A percentile compares a stretch with the other conserved stretches of the same genome.
These are phyloP conservation scores for Xanthoconium separans DNA, from an alignment of 1,284 basidiomycete genomes.

Conservation along the genomic window DNA sequence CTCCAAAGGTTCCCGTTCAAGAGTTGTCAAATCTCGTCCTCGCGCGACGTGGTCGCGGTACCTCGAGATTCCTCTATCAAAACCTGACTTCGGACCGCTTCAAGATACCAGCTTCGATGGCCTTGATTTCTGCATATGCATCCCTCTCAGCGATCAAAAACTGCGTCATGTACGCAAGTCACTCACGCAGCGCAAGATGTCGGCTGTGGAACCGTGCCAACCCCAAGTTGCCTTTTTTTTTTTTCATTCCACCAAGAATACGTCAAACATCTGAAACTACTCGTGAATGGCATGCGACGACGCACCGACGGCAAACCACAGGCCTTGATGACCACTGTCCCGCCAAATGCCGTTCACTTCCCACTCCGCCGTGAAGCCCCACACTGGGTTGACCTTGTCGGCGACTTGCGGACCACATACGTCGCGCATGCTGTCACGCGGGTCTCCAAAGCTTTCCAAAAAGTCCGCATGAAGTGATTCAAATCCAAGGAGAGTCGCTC, in stretches of 20 bases:
- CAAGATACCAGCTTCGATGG: slow-evolving; percentile 31
- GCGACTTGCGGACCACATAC: slow-evolving; percentile 40
- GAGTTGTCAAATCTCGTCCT: background rate
- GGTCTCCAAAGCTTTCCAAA: slow-evolving; percentile 29
- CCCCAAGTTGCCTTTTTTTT: slow-evolving; percentile 36
- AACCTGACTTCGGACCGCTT: slow-evolving; percentile 23
- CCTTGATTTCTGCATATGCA: slow-evolving; percentile 31
- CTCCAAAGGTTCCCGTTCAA: background rate
- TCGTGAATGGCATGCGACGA: background rate
- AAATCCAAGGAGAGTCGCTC: too few species aligned
- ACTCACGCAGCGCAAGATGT: slow-evolving; percentile 38
- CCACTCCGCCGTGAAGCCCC: slow-evolving; percentile 47
- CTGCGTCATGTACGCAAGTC: background rate
- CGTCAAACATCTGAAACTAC: background rate
- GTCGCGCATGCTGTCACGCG: slow-evolving; percentile 33
- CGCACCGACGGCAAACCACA: slow-evolving; percentile 38
- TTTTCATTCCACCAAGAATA: background rate
- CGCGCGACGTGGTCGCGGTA: background rate
- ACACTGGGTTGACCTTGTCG: slow-evolving; percentile 38
- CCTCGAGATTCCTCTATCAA: slow-evolving; percentile 5
- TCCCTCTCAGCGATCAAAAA: background rate
- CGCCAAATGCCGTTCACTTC: slow-evolving; percentile 43
- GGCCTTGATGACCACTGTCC: slow-evolving; percentile 27
- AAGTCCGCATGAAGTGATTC: background rate
- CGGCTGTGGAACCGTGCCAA: slow-evolving; percentile 36